Evolutionary conservation across 164 flowering plant species (phyloP).

Genomic region (Macadamia integrifolia): DNA sequence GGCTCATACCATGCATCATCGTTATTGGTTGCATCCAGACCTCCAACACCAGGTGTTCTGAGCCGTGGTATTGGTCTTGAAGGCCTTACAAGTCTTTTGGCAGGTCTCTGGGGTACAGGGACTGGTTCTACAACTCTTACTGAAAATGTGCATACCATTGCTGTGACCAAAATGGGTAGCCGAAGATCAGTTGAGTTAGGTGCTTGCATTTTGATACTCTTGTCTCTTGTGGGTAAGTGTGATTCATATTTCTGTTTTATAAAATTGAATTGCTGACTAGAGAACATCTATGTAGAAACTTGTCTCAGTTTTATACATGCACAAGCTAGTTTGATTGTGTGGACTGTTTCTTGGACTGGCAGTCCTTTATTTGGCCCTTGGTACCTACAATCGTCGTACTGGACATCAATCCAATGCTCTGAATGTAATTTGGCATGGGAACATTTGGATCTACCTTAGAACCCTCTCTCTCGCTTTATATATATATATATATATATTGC

Average conservation of each 20-base stretch:
- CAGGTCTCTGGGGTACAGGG: conserved; percentile 98
- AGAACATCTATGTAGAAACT: no score
- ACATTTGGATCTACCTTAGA: no score
- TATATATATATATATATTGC: no score
- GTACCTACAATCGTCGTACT: no score
- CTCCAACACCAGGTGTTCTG: conserved; percentile 91
- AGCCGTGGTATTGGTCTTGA: conserved; percentile 96
- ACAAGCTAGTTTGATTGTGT: no score
- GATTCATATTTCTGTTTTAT: background rate
- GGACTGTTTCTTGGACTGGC: no score
- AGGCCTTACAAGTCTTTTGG: conserved; percentile 82
- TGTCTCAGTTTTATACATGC: no score
- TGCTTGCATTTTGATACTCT: conserved; percentile 68
- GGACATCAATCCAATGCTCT: no score
- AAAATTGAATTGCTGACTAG: no score
- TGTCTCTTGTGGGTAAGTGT: conserved; percentile 81
- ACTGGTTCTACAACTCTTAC: conserved; percentile 90
- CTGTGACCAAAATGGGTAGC: conserved; percentile 99
- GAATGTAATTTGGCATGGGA: no score
- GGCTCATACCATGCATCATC: conserved; percentile 99
- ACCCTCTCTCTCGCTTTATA: no score
- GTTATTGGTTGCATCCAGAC: conserved; percentile 91
- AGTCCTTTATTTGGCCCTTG: no score
- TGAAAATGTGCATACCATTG: conserved; percentile 97
- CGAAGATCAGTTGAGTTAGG: conserved; percentile 92